Evolutionary conservation across 148 eudicot species (phyloP).

Genomic region (Chenopodium album): DNA sequence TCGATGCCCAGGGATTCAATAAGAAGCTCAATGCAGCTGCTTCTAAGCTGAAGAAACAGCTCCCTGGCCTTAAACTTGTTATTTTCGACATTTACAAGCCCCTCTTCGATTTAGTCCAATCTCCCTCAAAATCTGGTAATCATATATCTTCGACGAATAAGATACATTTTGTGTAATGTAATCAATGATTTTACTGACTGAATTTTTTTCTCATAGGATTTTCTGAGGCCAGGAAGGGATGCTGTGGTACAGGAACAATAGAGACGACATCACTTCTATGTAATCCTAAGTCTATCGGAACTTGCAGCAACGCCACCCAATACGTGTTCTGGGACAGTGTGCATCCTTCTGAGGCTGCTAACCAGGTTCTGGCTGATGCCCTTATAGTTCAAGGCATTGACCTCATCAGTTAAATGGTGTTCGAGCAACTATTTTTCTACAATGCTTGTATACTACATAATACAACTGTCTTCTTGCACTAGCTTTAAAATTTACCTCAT

Average conservation of each 20-base stretch:
- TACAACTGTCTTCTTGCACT: not conserved
- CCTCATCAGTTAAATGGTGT: conserved; percentile 42
- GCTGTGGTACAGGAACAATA: conserved; percentile 87
- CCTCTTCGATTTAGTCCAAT: conserved; percentile 58
- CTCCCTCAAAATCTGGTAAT: conserved; percentile 67
- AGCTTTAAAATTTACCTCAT: not conserved
- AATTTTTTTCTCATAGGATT: conserved; percentile 46
- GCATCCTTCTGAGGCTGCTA: conserved; percentile 93
- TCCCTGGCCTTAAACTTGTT: conserved; percentile 69
- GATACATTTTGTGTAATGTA: not conserved
- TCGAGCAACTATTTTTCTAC: not conserved
- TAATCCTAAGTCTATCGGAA: conserved; percentile 71
- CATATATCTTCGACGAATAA: not conserved
- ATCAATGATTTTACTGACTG: not conserved
- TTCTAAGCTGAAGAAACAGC: conserved; percentile 49
- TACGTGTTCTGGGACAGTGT: conserved; percentile 98
- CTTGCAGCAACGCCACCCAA: conserved; percentile 76
- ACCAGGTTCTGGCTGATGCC: conserved; percentile 70
- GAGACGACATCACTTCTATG: conserved; percentile 84
- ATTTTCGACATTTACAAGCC: conserved; percentile 84
- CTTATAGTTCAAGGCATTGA: conserved; percentile 56
- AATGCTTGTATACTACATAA: not conserved
- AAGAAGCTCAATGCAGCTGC: conserved; percentile 75
- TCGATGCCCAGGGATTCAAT: conserved; percentile 70
- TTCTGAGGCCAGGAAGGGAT: conserved; percentile 74